phyloP scores from a whole-genome alignment of 345 rosid genomes.

The Balakata baccata region DNA sequence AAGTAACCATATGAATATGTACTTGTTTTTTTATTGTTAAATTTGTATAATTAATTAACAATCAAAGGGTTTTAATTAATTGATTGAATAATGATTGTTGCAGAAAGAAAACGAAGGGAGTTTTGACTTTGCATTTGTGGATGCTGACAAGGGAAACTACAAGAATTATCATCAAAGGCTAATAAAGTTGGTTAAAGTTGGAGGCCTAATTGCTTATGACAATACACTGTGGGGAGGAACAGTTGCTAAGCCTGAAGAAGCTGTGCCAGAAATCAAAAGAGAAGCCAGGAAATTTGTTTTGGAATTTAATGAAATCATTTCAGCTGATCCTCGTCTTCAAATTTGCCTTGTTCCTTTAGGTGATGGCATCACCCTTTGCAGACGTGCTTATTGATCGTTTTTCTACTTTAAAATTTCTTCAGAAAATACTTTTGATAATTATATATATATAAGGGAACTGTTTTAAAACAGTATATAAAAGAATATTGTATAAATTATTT shows the following conservation, averaged over 20 bases:
- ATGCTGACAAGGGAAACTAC: conserved; percentile 47
- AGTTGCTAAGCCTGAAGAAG: conserved; percentile 34
- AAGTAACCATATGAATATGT: no score
- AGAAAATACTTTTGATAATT: no score
- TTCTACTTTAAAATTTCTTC: no score
- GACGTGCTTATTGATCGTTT: not conserved
- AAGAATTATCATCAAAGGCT: conserved; percentile 44
- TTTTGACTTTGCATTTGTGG: conserved; percentile 52
- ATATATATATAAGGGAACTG: no score
- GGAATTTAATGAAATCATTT: conserved; percentile 45
- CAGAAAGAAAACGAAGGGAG: conserved; percentile 41
- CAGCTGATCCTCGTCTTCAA: conserved; percentile 48
- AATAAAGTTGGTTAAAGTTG: conserved; percentile 39
- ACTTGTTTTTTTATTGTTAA: no score
- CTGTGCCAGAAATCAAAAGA: conserved; percentile 19
- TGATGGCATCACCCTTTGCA: not conserved
- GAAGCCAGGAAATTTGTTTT: conserved; percentile 22
- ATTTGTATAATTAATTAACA: no score
- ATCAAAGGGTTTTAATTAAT: no score
- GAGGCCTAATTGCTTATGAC: conserved; percentile 42
- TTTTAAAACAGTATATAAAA: no score
- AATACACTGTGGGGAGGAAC: conserved; percentile 48
- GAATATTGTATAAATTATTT: no score
- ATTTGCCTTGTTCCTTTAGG: conserved; percentile 30
- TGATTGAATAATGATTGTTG: not conserved